Evolutionary conservation across 2,329 filamentous ascomycete species (phyloP).

Genomic region (Paraconiothyrium brasiliense): DNA sequence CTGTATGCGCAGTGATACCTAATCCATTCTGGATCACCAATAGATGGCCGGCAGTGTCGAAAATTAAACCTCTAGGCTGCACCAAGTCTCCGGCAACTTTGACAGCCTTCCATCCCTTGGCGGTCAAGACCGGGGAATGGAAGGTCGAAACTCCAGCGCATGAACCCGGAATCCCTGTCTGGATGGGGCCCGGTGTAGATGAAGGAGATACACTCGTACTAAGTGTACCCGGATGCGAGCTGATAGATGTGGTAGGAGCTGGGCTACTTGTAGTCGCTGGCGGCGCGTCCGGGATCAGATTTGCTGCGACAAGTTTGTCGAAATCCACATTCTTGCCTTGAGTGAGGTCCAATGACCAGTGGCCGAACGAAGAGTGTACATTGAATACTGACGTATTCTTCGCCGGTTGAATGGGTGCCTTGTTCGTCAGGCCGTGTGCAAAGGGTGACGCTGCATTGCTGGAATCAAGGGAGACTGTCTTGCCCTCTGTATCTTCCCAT

Average conservation of each 20-base stretch:
- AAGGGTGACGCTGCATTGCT: conserved; percentile 32
- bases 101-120: conserved; percentile 41
- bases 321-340: conserved; percentile 38
- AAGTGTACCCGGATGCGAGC: conserved; percentile 25
- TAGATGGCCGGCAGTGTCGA: conserved; percentile 53
- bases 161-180: conserved; percentile 30
- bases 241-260: conserved; percentile 21
- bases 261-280: conserved; percentile 20
- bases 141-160: conserved; percentile 32
- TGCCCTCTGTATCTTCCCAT: conserved; percentile 40
- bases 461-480: conserved; percentile 29
- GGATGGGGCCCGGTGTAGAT: conserved; percentile 24
- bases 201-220: conserved; percentile 24
- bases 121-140: conserved; percentile 29
- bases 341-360: conserved; percentile 38
- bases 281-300: conserved; percentile 29
- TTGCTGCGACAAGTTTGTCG: conserved; percentile 34
- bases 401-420: conserved; percentile 33
- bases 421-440: conserved; percentile 35
- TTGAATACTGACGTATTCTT: conserved; percentile 45
- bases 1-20: conserved; percentile 51
- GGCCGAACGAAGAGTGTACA: conserved; percentile 39
- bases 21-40: conserved; percentile 51
- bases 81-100: conserved; percentile 52
- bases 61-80: conserved; percentile 51